Conservation (phyloP, 139 green algal genomes). For the Volvox africanus region DNA sequence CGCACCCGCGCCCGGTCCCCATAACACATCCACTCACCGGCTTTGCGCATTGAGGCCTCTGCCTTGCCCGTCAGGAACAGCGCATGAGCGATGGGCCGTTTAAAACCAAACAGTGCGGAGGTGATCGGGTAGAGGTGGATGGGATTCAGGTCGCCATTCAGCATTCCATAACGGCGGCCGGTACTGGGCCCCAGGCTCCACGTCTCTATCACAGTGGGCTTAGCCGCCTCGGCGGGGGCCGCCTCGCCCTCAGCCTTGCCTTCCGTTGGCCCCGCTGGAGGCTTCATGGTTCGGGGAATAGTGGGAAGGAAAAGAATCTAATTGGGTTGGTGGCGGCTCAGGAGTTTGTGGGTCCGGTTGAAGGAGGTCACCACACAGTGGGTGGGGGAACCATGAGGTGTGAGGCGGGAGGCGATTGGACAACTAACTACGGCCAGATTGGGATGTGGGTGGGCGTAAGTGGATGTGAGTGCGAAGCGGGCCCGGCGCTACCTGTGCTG, state of each 20-base stretch:
- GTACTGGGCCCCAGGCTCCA: constrained; percentile 54
- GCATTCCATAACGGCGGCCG: constrained; percentile 62
- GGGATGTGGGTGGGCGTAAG: too few species aligned
- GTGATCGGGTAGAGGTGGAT: constrained; percentile 63
- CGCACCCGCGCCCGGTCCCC: too few species aligned
- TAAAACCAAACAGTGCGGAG: constrained; percentile 71
- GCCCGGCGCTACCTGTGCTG: too few species aligned
- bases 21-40: constrained; percentile 42
- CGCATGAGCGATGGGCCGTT: constrained; percentile 73
- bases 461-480: too few species aligned
- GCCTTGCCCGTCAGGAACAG: constrained; percentile 66
- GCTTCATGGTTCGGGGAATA: neutral
- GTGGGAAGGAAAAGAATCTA: too few species aligned
- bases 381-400: too few species aligned
- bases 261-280: neutral
- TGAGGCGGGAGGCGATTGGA: too few species aligned
- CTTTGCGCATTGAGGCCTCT: constrained; percentile 56
- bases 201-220: constrained; percentile 37
- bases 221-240: neutral
- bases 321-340: too few species aligned
- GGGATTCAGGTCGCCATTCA: constrained; percentile 72
- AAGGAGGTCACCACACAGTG: too few species aligned
- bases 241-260: neutral
- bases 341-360: too few species aligned
- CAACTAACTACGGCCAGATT: too few species aligned